Percentiles rank a stretch among this genome's conserved stretches.
These are phyloP conservation scores for Colletotrichum musae DNA, from an alignment of 2,329 filamentous ascomycete species.

Conservation along the genomic window DNA sequence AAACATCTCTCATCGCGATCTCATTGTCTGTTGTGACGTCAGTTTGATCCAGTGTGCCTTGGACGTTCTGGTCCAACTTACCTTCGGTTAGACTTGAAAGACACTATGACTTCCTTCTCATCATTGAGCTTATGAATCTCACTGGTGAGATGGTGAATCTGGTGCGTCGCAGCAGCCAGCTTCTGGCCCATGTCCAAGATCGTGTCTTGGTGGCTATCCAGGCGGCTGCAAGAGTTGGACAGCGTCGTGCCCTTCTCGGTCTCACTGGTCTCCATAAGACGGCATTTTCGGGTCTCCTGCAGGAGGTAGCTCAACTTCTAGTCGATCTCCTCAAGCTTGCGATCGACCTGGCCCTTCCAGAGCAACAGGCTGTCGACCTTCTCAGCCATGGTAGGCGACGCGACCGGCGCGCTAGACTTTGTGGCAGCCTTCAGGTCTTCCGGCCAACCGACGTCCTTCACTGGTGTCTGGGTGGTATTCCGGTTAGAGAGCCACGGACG, in stretches of 20 bases:
- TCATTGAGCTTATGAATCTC: conserved; percentile 12
- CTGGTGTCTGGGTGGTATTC: background rate
- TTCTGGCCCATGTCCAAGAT: conserved; percentile 1
- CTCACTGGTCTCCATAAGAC: conserved; percentile 18
- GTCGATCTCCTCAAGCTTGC: conserved; percentile 9
- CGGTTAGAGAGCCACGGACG: background rate
- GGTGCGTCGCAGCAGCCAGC: conserved; percentile 5
- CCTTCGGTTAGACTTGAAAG: conserved; percentile 16
- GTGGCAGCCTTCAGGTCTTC: background rate
- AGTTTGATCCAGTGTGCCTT: background rate
- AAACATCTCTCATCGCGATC: background rate
- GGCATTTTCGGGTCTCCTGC: conserved; percentile 19
- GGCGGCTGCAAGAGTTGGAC: conserved; percentile 13
- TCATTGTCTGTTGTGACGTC: background rate
- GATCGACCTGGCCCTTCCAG: conserved; percentile 15
- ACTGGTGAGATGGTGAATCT: conserved; percentile 6
- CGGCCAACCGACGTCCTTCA: background rate
- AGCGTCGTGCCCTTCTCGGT: conserved; percentile 24
- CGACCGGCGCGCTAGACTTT: background rate
- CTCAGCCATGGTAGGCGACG: background rate
- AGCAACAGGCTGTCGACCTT: conserved; percentile 11
- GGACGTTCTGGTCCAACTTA: background rate
- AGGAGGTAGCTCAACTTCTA: conserved; percentile 23
- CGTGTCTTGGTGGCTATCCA: conserved; percentile 21
- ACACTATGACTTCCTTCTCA: conserved; percentile 21